A percentile compares a stretch with the other conserved stretches of the same genome.
Evolutionary conservation across 352 stramenopile species (phyloP).

Genomic region (Thalassiosira exigua): DNA sequence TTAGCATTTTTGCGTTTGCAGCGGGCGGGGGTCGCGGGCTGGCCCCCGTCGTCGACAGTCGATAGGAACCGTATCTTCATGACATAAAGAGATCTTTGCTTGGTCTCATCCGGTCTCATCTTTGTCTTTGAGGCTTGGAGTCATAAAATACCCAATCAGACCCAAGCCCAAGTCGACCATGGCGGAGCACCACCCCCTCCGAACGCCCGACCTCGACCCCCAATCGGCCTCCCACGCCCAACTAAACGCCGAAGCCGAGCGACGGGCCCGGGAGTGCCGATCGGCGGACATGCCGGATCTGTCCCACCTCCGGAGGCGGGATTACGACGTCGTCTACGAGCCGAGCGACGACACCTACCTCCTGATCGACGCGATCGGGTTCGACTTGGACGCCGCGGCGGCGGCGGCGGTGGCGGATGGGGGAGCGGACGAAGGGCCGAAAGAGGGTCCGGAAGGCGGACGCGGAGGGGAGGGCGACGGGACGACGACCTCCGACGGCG

Average conservation of each 20-base stretch:
- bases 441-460: not conserved
- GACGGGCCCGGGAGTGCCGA: conserved; percentile 44
- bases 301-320: conserved; percentile 79
- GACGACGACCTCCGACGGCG: not conserved
- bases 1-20: too few relatives aligned
- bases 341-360: conserved; percentile 97
- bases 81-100: too few relatives aligned
- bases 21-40: too few relatives aligned
- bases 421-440: conserved; percentile 75
- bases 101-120: too few relatives aligned
- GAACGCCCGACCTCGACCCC: conserved; percentile 51
- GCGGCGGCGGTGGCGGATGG: too few relatives aligned
- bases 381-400: conserved; percentile 92
- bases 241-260: conserved; percentile 58
- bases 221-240: conserved; percentile 44
- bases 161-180: conserved; percentile 40
- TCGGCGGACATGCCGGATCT: conserved; percentile 79
- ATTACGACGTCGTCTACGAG: conserved; percentile 94
- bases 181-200: conserved; percentile 73
- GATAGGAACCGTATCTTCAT: too few relatives aligned
- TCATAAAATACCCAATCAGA: too few relatives aligned
- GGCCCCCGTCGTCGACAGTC: too few relatives aligned
- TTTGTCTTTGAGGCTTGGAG: too few relatives aligned
- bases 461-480: not conserved
- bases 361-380: conserved; percentile 92